Evolutionary conservation across 2,329 filamentous ascomycete species (phyloP).

Genomic region (Thielaviopsis ethacetica): DNA sequence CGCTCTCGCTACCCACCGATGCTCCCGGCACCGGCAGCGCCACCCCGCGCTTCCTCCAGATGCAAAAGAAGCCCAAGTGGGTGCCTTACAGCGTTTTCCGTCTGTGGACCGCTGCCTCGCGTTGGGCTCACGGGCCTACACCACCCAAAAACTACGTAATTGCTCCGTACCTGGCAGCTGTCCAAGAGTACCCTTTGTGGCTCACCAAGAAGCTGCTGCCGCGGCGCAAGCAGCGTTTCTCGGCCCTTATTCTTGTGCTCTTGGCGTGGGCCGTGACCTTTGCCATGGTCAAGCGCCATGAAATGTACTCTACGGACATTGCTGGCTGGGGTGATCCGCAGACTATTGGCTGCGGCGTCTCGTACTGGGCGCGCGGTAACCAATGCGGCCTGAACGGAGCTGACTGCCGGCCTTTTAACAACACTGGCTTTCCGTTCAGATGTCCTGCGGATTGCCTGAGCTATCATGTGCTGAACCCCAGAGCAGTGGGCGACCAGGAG

Average conservation of each 20-base stretch:
- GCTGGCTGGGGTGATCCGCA: constrained; percentile 50
- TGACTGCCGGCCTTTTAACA: constrained; percentile 58
- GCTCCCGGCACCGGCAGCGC: neutral
- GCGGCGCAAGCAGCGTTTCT: constrained; percentile 38
- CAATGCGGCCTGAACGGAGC: constrained; percentile 59
- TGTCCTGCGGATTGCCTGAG: constrained; percentile 58
- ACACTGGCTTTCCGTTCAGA: constrained; percentile 53
- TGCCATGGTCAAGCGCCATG: constrained; percentile 48
- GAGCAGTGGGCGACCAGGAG: constrained; percentile 56
- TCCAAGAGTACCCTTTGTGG: constrained; percentile 51
- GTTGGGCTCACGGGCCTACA: constrained; percentile 41
- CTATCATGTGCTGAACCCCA: constrained; percentile 50
- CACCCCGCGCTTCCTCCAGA: constrained; percentile 40
- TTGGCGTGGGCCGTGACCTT: constrained; percentile 55
- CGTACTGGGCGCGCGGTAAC: constrained; percentile 58
- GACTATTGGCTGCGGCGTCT: constrained; percentile 47
- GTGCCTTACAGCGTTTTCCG: constrained; percentile 39
- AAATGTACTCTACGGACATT: constrained; percentile 42
- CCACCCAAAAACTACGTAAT: constrained; percentile 35
- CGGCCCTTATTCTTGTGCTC: constrained; percentile 42
- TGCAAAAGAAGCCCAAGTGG: constrained; percentile 41
- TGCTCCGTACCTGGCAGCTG: constrained; percentile 41
- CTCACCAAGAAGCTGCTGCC: constrained; percentile 48
- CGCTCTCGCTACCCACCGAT: neutral
- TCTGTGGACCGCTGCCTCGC: constrained; percentile 23